Percentiles rank a stretch among this genome's conserved stretches.
Evolutionary conservation across 1,284 basidiomycete species (phyloP).

Genomic region (Cryptococcus sp.): DNA sequence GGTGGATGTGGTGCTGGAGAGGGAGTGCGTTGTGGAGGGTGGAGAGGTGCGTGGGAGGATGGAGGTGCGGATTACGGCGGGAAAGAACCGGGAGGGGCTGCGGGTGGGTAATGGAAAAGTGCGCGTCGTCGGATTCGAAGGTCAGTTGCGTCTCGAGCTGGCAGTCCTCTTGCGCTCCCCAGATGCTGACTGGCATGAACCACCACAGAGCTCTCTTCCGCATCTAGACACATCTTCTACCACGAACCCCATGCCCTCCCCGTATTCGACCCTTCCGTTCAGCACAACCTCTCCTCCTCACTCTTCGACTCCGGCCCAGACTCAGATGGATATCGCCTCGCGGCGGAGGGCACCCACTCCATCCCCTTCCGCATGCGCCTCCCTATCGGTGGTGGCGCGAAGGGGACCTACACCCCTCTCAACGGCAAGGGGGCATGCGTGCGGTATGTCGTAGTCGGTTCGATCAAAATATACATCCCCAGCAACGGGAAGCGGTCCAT

Average conservation of each 20-base stretch:
- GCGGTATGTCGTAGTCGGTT: conserved; percentile 80
- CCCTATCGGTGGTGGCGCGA: conserved; percentile 65
- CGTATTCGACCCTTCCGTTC: conserved; percentile 52
- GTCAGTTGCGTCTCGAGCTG: conserved; percentile 41
- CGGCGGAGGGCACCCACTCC: conserved; percentile 65
- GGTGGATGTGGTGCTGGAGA: conserved; percentile 75
- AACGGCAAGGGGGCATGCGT: conserved; percentile 59
- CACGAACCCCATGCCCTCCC: conserved; percentile 67
- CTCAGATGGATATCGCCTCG: conserved; percentile 65
- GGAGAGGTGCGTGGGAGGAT: conserved; percentile 69
- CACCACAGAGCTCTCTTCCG: conserved; percentile 57
- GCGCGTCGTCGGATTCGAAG: conserved; percentile 83
- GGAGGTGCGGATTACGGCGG: conserved; percentile 64
- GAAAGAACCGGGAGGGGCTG: conserved; percentile 61
- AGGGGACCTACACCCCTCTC: conserved; percentile 63
- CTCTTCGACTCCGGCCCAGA: conserved; percentile 61
- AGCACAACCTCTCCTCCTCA: conserved; percentile 45
- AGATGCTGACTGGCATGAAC: neutral
- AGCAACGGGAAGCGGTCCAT: conserved; percentile 65
- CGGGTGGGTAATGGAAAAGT: conserved; percentile 75
- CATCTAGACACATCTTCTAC: conserved; percentile 76
- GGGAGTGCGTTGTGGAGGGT: conserved; percentile 76
- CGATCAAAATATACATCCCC: conserved; percentile 74
- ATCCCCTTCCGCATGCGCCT: conserved; percentile 78
- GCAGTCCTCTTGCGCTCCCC: neutral